These are phyloP conservation scores for Falciphora oryzae DNA, from an alignment of 2,329 filamentous ascomycete genomes.

Conservation along the genomic window DNA sequence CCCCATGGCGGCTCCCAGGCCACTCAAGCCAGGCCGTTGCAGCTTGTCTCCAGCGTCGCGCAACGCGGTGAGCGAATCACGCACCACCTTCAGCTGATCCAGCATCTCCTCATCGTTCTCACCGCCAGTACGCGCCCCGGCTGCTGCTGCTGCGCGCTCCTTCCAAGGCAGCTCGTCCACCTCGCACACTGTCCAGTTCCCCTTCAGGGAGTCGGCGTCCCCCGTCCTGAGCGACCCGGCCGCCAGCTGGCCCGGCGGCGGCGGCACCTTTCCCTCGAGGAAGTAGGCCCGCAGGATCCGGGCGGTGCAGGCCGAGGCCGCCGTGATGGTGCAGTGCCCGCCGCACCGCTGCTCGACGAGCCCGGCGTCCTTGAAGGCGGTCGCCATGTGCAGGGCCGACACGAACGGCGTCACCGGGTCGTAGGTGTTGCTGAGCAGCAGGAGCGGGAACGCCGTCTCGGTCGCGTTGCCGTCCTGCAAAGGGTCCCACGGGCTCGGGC, in stretches of 20 bases:
- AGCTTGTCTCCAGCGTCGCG: too few species aligned
- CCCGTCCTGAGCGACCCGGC: too few species aligned
- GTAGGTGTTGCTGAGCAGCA: constrained; percentile 50
- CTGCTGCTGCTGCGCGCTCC: too few species aligned
- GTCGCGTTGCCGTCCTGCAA: constrained; percentile 24
- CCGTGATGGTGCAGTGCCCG: constrained; percentile 31
- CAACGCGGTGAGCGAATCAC: background rate
- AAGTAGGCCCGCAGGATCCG: constrained; percentile 29
- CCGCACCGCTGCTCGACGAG: constrained; percentile 30
- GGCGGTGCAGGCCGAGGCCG: constrained; percentile 30
- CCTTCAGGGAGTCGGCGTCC: too few species aligned
- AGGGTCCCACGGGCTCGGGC: background rate
- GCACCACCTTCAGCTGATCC: background rate
- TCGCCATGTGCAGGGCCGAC: constrained; percentile 36
- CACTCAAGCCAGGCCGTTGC: too few species aligned
- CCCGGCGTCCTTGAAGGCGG: constrained; percentile 29
- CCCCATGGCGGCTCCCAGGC: too few species aligned
- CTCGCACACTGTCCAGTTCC: background rate
- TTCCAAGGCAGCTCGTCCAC: background rate
- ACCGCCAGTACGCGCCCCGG: background rate
- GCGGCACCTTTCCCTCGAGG: constrained; percentile 28
- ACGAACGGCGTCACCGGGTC: constrained; percentile 54
- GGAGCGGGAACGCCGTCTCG: constrained; percentile 45
- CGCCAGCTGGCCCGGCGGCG: constrained; percentile 14
- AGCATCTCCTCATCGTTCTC: background rate